Evolutionary conservation across 768 basidiomycete species (phyloP).

Genomic region (Russula virescens): DNA sequence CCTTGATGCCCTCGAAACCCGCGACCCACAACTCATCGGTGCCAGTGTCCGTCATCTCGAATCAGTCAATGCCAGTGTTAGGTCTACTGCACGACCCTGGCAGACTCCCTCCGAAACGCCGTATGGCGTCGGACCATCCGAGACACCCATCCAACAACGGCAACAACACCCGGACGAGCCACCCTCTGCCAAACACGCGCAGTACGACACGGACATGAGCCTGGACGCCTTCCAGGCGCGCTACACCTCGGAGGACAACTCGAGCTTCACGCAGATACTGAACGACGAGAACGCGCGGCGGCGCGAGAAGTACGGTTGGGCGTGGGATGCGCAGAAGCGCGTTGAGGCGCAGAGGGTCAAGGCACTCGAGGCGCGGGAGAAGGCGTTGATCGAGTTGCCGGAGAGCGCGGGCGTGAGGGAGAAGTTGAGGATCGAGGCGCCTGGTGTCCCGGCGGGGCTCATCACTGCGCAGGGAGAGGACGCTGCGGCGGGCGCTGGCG

Average conservation of each 20-base stretch:
- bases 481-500: neutral
- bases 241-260: constrained; percentile 96
- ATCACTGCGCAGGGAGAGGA: constrained; percentile 36
- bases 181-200: constrained; percentile 47
- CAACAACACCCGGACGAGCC: constrained; percentile 31
- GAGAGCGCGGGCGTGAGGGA: constrained; percentile 51
- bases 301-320: constrained; percentile 84
- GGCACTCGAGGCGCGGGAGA: constrained; percentile 64
- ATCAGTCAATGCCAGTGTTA: constrained; percentile 47
- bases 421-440: constrained; percentile 57
- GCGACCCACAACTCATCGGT: constrained; percentile 71
- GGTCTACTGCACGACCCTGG: constrained; percentile 30
- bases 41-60: constrained; percentile 71
- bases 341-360: constrained; percentile 63
- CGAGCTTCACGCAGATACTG: constrained; percentile 90
- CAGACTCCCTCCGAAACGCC: constrained; percentile 61
- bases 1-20: constrained; percentile 69
- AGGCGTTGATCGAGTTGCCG: constrained; percentile 61
- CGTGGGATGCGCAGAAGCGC: constrained; percentile 84
- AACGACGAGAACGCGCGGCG: constrained; percentile 82
- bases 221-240: constrained; percentile 85
- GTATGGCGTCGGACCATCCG: constrained; percentile 49
- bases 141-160: constrained; percentile 75
- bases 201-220: constrained; percentile 55
- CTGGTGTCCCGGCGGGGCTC: constrained; percentile 46